Base-by-base conservation (phyloP, 2,329 filamentous ascomycete species). In the Diaporthe sp. region DNA sequence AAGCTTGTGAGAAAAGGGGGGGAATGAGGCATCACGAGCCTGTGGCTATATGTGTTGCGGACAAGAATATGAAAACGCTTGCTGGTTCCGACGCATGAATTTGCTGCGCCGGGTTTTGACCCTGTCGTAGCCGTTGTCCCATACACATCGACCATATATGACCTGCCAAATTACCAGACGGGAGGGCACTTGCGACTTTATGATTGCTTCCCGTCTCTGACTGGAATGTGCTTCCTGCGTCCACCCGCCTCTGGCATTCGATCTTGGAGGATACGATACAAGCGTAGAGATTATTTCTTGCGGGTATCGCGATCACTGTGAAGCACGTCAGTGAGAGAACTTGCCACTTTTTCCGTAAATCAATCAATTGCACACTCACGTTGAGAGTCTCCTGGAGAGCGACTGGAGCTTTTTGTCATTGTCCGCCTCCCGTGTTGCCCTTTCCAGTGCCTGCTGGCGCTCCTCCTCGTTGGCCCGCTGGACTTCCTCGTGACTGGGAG, bases 401-500 rank as follows among this genome's bases (percentile, higher is more conserved):
- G 94, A 93, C 80, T 96, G 94, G 81, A 99, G 85, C 81, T 94
- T 94, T 82, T 92, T 92, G 82, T 98, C 97, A 82, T 98, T 98
- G 79, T 98, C 96, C 28, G 97, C 97, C 79, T 98, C 96, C 76
- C 93, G 90, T 57, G 92, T 92, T 3, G 97, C 97, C 83, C 95
- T 92, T 86, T 97, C 94, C 78, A 99, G 87, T 19, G 97, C 97
- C 82, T 94, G 92, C 79, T 93, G 91, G 82, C 94, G 90, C 80
- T 95, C 95, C 81, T 95, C 93, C 82, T 95, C 94, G 77, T 93
- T 94, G 83, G 94, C 94, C 85, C 93, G 93, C 78, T 92, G 90
- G 28, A 98, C 96, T 85, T 99, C 97, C 67, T 98, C 96, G 77
- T 97, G 94, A 78, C 92, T 97, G 0, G 97, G 97, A 68, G 97